These are phyloP conservation scores for Erodium trifolium DNA, from an alignment of 441 rosid species.

Conservation along the genomic window DNA sequence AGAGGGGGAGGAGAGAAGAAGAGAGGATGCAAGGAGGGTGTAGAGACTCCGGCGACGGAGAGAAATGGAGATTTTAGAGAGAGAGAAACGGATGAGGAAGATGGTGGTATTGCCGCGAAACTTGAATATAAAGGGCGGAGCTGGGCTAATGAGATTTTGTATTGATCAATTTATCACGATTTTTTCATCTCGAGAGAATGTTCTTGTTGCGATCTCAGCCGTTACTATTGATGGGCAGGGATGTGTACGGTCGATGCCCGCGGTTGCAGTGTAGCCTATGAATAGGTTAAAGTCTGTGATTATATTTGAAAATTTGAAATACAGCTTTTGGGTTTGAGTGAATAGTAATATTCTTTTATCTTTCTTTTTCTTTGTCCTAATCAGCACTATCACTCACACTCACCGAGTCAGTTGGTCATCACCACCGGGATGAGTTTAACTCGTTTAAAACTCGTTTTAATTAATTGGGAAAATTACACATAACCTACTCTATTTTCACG, in stretches of 20 bases:
- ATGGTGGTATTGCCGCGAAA: conserved; percentile 84
- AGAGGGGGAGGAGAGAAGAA: neutral
- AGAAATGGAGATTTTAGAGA: conserved; percentile 17
- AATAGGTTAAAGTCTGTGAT: neutral
- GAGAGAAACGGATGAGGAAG: conserved; percentile 15
- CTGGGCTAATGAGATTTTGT: conserved; percentile 30
- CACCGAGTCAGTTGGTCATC: too few relatives aligned
- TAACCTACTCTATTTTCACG: too few relatives aligned
- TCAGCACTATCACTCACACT: too few relatives aligned
- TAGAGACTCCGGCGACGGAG: neutral
- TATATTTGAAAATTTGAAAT: conserved; percentile 6
- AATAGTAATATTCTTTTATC: too few relatives aligned
- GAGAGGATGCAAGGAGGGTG: conserved; percentile 3
- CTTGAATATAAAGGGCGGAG: conserved; percentile 60
- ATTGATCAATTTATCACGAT: neutral
- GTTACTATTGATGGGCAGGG: neutral
- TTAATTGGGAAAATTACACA: too few relatives aligned
- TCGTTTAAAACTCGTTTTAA: too few relatives aligned
- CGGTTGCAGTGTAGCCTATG: neutral
- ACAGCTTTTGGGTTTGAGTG: neutral
- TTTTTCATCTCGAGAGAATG: too few relatives aligned
- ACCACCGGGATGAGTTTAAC: too few relatives aligned
- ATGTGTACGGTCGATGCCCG: neutral
- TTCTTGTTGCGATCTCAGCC: neutral
- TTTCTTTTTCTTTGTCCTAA: too few relatives aligned